Percentiles rank a stretch among this genome's conserved stretches.
phyloP scores from a whole-genome alignment of 768 basidiomycete species.

The Podaxis sp. region DNA sequence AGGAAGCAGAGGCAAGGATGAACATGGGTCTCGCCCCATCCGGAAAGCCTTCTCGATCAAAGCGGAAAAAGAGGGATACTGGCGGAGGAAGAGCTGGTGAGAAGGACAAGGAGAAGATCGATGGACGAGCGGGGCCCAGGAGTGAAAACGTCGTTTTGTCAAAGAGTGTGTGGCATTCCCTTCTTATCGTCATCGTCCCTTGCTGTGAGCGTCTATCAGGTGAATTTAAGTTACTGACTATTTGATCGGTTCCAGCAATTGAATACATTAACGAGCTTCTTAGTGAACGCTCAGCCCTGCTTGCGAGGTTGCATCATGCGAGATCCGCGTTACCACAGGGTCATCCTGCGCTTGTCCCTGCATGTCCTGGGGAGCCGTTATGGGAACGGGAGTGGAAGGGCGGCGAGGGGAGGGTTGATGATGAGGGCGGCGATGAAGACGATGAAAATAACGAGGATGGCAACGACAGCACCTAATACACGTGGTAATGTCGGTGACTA shows the following conservation, averaged over 20 bases:
- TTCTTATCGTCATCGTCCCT: conserved; percentile 7
- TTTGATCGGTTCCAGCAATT: conserved; percentile 53
- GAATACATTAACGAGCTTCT: conserved; percentile 75
- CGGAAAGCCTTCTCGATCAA: conserved; percentile 21
- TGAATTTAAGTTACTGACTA: conserved; percentile 3
- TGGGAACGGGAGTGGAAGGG: conserved; percentile 90
- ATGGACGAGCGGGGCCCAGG: conserved; percentile 84
- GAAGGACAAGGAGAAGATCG: conserved; percentile 58
- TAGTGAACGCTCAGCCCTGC: conserved; percentile 50
- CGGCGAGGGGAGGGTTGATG: conserved; percentile 49
- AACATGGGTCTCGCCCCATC: conserved; percentile 11
- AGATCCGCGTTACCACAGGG: conserved; percentile 50
- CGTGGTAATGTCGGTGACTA: neutral
- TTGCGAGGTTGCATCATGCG: conserved; percentile 56
- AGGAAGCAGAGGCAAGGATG: conserved; percentile 35
- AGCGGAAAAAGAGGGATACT: conserved; percentile 38
- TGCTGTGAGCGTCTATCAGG: neutral
- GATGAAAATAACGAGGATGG: conserved; percentile 34
- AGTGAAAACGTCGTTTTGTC: conserved; percentile 88
- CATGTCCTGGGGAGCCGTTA: conserved; percentile 32
- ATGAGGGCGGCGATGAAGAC: conserved; percentile 44
- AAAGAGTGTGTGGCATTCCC: conserved; percentile 60
- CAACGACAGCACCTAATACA: conserved; percentile 10
- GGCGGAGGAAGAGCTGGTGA: conserved; percentile 22
- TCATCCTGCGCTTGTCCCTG: conserved; percentile 50